Conservation (phyloP, 495 filamentous ascomycete genomes). For the Neurospora sp. region DNA sequence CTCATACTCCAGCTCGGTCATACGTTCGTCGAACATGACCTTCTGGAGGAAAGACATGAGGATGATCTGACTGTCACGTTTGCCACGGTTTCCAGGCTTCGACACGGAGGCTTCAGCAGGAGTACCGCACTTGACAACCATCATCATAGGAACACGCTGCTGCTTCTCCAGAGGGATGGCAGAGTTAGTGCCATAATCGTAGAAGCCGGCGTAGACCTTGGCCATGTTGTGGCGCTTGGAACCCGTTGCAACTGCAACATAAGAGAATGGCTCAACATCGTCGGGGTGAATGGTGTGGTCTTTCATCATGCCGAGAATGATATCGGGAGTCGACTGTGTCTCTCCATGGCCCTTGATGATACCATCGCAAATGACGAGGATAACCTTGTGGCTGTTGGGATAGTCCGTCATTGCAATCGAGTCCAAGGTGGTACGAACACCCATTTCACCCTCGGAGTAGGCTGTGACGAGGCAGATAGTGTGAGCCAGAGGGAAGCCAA, state of each 20-base stretch:
- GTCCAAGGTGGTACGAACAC: conserved; percentile 86
- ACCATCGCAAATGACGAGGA: conserved; percentile 94
- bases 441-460: conserved; percentile 93
- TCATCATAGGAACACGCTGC: conserved; percentile 98
- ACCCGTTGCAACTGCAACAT: conserved; percentile 91
- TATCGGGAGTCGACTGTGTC: conserved; percentile 76
- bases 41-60: conserved; percentile 99
- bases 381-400: conserved; percentile 95
- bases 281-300: conserved; percentile 70
- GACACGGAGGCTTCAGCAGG: conserved; percentile 67
- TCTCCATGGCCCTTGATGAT: conserved; percentile 97
- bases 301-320: conserved; percentile 86
- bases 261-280: conserved; percentile 82
- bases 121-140: conserved; percentile 92
- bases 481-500: conserved; percentile 90
- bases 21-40: conserved; percentile 99
- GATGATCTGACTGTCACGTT: conserved; percentile 97
- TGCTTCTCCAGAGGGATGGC: conserved; percentile 76
- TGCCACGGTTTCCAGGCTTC: conserved; percentile 95
- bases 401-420: conserved; percentile 97
- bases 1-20: conserved; percentile 99
- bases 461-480: conserved; percentile 90
- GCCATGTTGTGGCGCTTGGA: conserved; percentile 99
- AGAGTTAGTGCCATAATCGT: conserved; percentile 82
- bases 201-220: conserved; percentile 95